Conservation (phyloP, 108 stramenopile genomes). For the Epipyxis sp. region DNA sequence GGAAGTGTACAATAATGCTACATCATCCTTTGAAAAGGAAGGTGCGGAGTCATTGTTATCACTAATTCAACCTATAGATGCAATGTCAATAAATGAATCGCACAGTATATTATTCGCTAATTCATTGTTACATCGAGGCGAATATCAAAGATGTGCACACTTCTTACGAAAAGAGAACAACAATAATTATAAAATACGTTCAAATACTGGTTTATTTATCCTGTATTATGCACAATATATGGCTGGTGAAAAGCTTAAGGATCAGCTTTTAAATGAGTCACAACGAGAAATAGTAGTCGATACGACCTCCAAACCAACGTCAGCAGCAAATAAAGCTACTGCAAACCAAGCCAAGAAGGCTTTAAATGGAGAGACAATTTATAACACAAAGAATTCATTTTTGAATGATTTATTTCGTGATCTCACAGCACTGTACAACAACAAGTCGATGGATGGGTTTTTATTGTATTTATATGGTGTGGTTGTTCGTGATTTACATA, state of each 20-base stretch:
- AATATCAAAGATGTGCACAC: background rate
- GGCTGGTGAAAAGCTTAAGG: slow-evolving; percentile 83
- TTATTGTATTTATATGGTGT: slow-evolving; percentile 83
- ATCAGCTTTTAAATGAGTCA: slow-evolving; percentile 69
- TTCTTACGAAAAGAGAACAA: background rate
- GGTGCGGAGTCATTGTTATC: background rate
- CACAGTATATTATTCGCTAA: background rate
- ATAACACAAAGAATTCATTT: too few species aligned
- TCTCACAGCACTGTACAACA: too few species aligned
- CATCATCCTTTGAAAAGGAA: background rate
- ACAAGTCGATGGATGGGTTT: slow-evolving; percentile 59
- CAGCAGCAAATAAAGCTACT: background rate
- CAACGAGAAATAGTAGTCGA: too few species aligned
- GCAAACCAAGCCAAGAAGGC: too few species aligned
- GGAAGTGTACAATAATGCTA: too few species aligned
- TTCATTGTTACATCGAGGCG: background rate
- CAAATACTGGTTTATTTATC: slow-evolving; percentile 51
- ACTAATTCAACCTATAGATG: background rate
- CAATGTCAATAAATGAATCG: background rate
- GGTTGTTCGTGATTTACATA: slow-evolving; percentile 50
- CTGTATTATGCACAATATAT: slow-evolving; percentile 81
- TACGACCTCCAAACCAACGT: slow-evolving; percentile 32
- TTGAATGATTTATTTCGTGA: too few species aligned
- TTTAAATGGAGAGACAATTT: too few species aligned
- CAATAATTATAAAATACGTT: background rate